These are phyloP conservation scores for Pseudevernia furfuracea DNA, from an alignment of 495 filamentous ascomycete genomes.

Conservation along the genomic window DNA sequence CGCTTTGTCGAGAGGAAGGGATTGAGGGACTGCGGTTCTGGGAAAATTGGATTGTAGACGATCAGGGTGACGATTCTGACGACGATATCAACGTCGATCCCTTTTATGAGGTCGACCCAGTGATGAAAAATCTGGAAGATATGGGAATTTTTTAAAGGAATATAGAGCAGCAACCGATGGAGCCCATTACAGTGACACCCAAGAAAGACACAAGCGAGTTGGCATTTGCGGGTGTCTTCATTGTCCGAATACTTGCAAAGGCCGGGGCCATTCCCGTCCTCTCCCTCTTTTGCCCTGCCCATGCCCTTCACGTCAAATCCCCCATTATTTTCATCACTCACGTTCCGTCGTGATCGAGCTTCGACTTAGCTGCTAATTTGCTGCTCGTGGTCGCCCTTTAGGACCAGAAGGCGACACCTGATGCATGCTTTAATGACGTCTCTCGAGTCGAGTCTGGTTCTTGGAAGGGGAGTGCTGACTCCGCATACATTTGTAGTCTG, in stretches of 20 bases:
- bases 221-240: neutral
- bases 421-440: too few species aligned
- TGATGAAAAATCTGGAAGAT: slow-evolving; percentile 19
- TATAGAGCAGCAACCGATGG: neutral
- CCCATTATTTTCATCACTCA: too few species aligned
- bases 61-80: slow-evolving; percentile 14
- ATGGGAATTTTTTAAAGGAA: slow-evolving; percentile 15
- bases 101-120: slow-evolving; percentile 15
- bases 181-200: too few species aligned
- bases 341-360: neutral
- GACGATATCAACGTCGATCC: slow-evolving; percentile 16
- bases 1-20: slow-evolving; percentile 73
- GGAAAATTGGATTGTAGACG: slow-evolving; percentile 54
- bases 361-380: neutral
- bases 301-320: neutral
- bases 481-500: too few species aligned
- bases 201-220: neutral
- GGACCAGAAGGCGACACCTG: neutral
- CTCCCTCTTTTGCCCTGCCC: neutral
- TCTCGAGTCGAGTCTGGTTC: too few species aligned
- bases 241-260: neutral
- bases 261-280: neutral
- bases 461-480: too few species aligned
- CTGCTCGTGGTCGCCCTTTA: neutral
- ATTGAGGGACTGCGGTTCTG: slow-evolving; percentile 78